phyloP scores from a whole-genome alignment of 1,284 basidiomycete species.

The Cryptococcus sp. region DNA sequence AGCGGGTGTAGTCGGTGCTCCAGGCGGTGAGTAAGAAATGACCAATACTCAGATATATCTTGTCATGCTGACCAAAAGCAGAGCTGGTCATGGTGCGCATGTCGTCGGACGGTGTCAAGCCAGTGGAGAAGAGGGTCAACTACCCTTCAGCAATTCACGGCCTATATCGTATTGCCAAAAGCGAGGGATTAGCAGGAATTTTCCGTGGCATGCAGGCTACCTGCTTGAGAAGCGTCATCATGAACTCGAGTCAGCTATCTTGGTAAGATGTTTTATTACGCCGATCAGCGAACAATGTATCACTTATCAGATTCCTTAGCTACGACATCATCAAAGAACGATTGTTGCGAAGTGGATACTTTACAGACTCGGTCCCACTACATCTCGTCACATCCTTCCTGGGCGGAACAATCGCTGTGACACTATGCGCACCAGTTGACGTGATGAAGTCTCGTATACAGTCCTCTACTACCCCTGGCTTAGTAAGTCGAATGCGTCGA shows the following conservation, averaged over 20 bases:
- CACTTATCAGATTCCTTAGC: slow-evolving; percentile 5
- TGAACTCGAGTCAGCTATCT: slow-evolving; percentile 26
- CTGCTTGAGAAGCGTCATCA: slow-evolving; percentile 23
- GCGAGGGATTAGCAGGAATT: slow-evolving; percentile 21
- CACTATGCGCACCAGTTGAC: slow-evolving; percentile 29
- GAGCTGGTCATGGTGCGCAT: slow-evolving; percentile 32
- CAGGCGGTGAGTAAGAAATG: slow-evolving; percentile 22
- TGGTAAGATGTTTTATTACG: slow-evolving; percentile 8
- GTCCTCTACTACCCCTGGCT: slow-evolving; percentile 3
- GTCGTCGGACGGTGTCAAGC: slow-evolving; percentile 28
- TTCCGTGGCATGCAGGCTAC: slow-evolving; percentile 24
- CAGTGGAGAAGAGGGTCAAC: slow-evolving; percentile 21
- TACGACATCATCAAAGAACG: slow-evolving; percentile 30
- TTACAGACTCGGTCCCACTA: slow-evolving; percentile 19
- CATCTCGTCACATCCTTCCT: slow-evolving; percentile 28
- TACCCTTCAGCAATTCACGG: slow-evolving; percentile 32
- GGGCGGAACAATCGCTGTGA: slow-evolving; percentile 31
- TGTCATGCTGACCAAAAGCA: slow-evolving; percentile 7
- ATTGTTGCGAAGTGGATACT: slow-evolving; percentile 9
- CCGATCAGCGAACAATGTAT: neutral
- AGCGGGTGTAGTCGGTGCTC: slow-evolving; percentile 31
- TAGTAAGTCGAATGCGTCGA: slow-evolving; percentile 9
- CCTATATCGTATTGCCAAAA: slow-evolving; percentile 21
- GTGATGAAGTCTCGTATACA: slow-evolving; percentile 33
- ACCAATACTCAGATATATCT: neutral